Conservation (phyloP, 805 yeast species). For the Phaffomyces opuntiae region DNA sequence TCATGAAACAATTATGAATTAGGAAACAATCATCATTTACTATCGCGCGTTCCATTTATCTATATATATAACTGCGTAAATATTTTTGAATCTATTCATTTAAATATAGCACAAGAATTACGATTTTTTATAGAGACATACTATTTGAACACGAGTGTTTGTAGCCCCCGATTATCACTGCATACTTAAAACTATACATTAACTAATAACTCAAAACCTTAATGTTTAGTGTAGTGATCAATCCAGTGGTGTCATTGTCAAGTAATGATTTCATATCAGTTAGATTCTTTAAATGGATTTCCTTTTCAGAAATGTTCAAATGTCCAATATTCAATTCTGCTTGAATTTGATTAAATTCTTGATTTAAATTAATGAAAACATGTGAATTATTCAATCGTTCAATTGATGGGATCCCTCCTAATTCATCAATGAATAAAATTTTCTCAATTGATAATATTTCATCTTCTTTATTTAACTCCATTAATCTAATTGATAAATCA, state of each 20-base stretch:
- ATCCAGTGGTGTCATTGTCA: constrained; percentile 53
- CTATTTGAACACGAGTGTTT: too few relatives aligned
- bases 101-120: too few relatives aligned
- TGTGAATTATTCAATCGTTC: constrained; percentile 80
- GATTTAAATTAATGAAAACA: constrained; percentile 77
- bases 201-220: too few relatives aligned
- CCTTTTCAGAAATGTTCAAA: constrained; percentile 36
- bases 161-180: too few relatives aligned
- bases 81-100: too few relatives aligned
- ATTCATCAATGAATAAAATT: constrained; percentile 65
- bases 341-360: constrained; percentile 64
- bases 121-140: too few relatives aligned
- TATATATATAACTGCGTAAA: too few relatives aligned
- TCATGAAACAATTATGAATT: too few relatives aligned
- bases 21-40: too few relatives aligned
- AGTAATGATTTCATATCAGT: constrained; percentile 55
- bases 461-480: constrained; percentile 17
- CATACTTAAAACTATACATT: too few relatives aligned
- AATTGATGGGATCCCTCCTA: constrained; percentile 88
- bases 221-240: constrained; percentile 78
- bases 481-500: constrained; percentile 30
- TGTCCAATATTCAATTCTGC: constrained; percentile 60
- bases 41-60: too few relatives aligned
- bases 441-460: constrained; percentile 58
- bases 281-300: constrained; percentile 60